Conservation (phyloP, 345 rosid genomes). For the Erysimum cheiranthoides region DNA sequence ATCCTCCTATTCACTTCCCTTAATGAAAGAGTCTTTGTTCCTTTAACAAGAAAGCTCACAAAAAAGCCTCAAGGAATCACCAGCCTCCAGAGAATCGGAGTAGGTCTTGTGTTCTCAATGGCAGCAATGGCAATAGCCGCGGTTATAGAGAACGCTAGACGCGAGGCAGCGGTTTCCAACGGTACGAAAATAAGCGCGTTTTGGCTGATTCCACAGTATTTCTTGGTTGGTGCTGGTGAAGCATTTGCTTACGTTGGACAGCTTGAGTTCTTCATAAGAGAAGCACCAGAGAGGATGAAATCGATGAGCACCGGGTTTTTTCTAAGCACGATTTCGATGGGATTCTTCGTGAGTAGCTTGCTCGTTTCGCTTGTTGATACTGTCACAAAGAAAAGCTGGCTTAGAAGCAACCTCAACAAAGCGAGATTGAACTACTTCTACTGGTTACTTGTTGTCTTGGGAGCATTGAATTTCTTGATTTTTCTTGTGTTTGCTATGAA, state of each 20-base stretch:
- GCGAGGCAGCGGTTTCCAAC: constrained; percentile 45
- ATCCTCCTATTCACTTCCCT: constrained; percentile 84
- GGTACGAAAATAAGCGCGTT: constrained; percentile 60
- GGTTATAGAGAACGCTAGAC: constrained; percentile 58
- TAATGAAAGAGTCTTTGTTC: constrained; percentile 73
- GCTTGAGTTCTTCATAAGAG: constrained; percentile 90
- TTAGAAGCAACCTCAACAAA: constrained; percentile 65
- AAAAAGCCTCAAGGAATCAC: constrained; percentile 67
- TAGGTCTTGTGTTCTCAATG: constrained; percentile 68
- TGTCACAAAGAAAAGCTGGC: constrained; percentile 67
- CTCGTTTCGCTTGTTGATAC: constrained; percentile 72
- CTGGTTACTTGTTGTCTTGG: constrained; percentile 73
- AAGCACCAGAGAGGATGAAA: constrained; percentile 92
- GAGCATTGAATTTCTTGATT: constrained; percentile 65
- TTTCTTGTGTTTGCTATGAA: constrained; percentile 60
- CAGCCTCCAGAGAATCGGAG: constrained; percentile 80
- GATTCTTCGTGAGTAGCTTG: constrained; percentile 83
- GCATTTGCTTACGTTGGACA: constrained; percentile 93
- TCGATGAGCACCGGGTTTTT: constrained; percentile 96
- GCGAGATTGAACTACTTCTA: constrained; percentile 74
- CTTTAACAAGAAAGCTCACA: constrained; percentile 62
- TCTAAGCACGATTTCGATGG: constrained; percentile 83
- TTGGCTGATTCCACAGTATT: constrained; percentile 81
- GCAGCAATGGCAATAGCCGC: constrained; percentile 77
- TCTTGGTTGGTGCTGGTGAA: constrained; percentile 92